Evolutionary conservation across 495 filamentous ascomycete genomes (phyloP).

Genomic region (Podospora pseudoanserina): DNA sequence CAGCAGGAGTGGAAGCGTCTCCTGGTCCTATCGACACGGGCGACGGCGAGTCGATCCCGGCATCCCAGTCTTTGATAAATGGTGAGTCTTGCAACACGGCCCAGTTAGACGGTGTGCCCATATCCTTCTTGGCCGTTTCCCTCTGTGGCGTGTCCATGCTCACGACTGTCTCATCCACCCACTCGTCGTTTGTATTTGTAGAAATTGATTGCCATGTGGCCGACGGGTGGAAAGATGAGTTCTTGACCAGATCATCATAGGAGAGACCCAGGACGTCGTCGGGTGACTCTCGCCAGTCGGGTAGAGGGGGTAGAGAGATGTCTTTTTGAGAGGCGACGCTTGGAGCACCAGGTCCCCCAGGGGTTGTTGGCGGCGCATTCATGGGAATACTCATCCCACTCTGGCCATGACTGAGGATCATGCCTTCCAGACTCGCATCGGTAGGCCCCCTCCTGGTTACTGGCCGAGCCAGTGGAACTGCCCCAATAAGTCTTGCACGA

Average conservation of each 20-base stretch:
- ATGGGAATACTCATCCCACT: not conserved
- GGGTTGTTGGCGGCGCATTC: not conserved
- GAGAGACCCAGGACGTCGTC: constrained; percentile 33
- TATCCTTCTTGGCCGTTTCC: not conserved
- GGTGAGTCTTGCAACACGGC: constrained; percentile 20
- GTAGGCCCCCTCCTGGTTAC: constrained; percentile 17
- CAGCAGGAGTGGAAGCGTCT: not conserved
- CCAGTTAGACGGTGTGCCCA: constrained; percentile 19
- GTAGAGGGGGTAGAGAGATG: not conserved
- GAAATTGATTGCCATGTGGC: constrained; percentile 21
- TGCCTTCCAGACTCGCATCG: constrained; percentile 1
- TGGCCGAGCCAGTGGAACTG: constrained; percentile 7
- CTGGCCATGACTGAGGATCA: not conserved
- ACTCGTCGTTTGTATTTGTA: constrained; percentile 11
- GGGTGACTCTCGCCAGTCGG: constrained; percentile 7
- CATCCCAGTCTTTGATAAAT: constrained; percentile 15
- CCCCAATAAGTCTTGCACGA: constrained; percentile 3
- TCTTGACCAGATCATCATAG: constrained; percentile 31
- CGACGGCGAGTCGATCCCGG: not conserved
- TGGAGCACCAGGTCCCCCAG: not conserved
- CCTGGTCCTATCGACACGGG: not conserved
- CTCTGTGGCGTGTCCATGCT: constrained; percentile 9
- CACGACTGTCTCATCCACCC: constrained; percentile 21
- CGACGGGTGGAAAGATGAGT: constrained; percentile 24
- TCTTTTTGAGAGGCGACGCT: not conserved